A percentile compares a stretch with the other conserved stretches of the same genome.
Evolutionary conservation across 306 rosid genomes (phyloP).

Genomic region (Cucumis melo): DNA sequence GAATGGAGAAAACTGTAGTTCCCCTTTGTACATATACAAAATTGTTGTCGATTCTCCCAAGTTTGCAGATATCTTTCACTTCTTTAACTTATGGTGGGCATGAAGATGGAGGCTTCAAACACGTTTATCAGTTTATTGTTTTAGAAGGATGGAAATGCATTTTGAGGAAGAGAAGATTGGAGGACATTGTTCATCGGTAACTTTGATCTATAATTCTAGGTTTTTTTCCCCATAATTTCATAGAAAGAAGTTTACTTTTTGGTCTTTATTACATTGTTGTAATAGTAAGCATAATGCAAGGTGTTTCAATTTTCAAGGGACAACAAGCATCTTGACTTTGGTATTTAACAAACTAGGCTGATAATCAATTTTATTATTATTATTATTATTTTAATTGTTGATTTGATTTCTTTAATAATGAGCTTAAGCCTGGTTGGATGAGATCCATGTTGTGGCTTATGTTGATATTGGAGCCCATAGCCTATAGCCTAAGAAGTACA

Average conservation of each 20-base stretch:
- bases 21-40: not conserved
- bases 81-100: not conserved
- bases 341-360: not conserved
- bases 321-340: not conserved
- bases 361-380: not conserved
- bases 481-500: too few relatives aligned
- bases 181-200: not conserved
- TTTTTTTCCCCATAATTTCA: not conserved
- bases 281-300: not conserved
- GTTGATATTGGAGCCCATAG: too few relatives aligned
- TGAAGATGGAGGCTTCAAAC: not conserved
- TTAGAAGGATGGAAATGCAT: not conserved
- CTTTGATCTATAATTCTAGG: not conserved
- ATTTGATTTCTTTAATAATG: not conserved
- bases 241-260: not conserved
- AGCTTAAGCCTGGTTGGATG: not conserved
- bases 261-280: not conserved
- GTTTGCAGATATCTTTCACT: not conserved
- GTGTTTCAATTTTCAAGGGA: not conserved
- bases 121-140: not conserved
- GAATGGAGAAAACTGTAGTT: not conserved
- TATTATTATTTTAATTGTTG: not conserved
- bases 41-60: not conserved
- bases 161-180: not conserved
- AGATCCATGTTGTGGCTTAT: too few relatives aligned